Percentiles rank a stretch among this genome's conserved stretches.
Evolutionary conservation across 768 basidiomycete genomes (phyloP).

Genomic region (Mycena rebaudengoi): DNA sequence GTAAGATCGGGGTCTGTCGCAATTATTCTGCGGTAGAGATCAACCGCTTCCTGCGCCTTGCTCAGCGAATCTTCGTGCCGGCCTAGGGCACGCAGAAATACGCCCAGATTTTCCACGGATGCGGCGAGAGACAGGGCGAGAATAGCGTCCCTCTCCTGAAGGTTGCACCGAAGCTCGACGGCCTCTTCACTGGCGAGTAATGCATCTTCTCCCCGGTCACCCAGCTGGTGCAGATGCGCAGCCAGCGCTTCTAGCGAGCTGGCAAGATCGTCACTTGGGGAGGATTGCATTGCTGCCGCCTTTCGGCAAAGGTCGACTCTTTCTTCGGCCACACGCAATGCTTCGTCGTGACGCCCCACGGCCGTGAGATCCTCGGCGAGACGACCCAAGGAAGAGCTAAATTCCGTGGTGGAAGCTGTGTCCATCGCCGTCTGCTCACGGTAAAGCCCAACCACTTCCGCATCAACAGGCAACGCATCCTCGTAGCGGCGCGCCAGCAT

Average conservation of each 20-base stretch:
- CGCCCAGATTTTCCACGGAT: not conserved
- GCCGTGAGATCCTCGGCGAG: not conserved
- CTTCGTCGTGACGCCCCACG: not conserved
- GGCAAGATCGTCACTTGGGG: not conserved
- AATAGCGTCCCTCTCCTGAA: not conserved
- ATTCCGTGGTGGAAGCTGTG: not conserved
- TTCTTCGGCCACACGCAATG: not conserved
- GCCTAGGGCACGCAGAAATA: not conserved
- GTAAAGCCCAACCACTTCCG: not conserved
- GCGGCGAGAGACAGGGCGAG: not conserved
- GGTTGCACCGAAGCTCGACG: not conserved
- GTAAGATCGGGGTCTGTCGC: not conserved
- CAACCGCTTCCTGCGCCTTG: not conserved
- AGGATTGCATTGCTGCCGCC: not conserved
- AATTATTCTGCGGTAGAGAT: not conserved
- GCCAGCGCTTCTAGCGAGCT: not conserved
- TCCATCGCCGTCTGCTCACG: not conserved
- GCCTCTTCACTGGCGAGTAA: not conserved
- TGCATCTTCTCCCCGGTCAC: not conserved
- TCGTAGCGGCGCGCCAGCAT: not conserved
- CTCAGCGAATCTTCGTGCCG: conserved; percentile 7
- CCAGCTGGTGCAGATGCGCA: not conserved
- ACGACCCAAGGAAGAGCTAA: not conserved
- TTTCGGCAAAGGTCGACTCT: not conserved
- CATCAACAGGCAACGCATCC: not conserved